Evolutionary conservation across 257 asterid genomes (phyloP), one percentile per base, ranked within the genome.

Genomic region (Datura wrightii): DNA sequence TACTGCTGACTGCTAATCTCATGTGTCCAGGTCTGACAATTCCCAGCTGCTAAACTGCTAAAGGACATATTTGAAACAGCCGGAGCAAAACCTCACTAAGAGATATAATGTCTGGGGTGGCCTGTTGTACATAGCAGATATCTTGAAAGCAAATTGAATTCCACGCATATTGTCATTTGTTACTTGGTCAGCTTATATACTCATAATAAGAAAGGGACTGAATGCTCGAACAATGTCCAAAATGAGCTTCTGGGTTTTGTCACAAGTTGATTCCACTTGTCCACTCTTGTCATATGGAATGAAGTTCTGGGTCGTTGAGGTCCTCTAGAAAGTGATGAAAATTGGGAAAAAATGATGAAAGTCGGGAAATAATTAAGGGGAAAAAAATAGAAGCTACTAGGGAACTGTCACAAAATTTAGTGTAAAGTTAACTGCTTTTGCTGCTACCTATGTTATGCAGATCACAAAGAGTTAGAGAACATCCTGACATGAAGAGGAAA

Each of bases 21-120:
- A 16, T 70, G 36, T 16, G 31, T 67, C 76, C 13, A 67, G 50
- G 76, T 41, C 79, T 70, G 54, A 70, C 53, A 70, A 70, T 41
- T 37, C 50, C 24, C 62, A 55, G 62, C 62, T 5, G 62, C 62
- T 55, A 55, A 53, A 55, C 62, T 16, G 62, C 66, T 59, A 19
- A 59, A 18, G 36, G 8, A 59, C 66, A 59, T 59, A 59, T 18
- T 59, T 59, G 13, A 18, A 59, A 59, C 34, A 59, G 62, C 62
- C 16, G 62, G 66, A n/a, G 7, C 36, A n/a, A n/a, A 59, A 59
- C 66, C 36, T 59, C 66, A n/a, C 66, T 8, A 59, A 59, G 66
- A 59, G 66, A 59, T 59, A 3, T 15, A 16, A 55, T 16, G 24
- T 55, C 37, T 59, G 31, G 19, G 13, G 36, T 59, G 36, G 5